phyloP scores from a whole-genome alignment of 116 monocot species.

The Posidonia oceanica region DNA sequence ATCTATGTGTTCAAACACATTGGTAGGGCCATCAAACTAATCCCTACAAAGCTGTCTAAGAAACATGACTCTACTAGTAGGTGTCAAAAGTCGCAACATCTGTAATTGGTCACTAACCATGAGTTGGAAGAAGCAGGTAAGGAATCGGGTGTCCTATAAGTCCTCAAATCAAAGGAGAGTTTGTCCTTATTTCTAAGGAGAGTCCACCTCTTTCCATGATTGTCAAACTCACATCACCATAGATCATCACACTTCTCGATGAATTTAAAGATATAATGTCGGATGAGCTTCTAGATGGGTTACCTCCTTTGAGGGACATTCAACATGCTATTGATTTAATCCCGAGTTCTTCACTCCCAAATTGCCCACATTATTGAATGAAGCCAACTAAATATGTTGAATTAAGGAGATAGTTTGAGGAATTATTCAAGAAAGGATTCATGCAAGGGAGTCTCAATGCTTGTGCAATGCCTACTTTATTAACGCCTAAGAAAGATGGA shows the following conservation, averaged over 20 bases:
- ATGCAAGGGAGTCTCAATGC: not conserved
- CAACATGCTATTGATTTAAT: constrained; percentile 1
- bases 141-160: no score
- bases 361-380: not conserved
- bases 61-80: not conserved
- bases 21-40: not conserved
- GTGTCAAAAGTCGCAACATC: no score
- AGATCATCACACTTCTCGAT: not conserved
- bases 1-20: not conserved
- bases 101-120: no score
- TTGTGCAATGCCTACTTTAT: not conserved
- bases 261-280: not conserved
- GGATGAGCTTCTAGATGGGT: not conserved
- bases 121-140: no score
- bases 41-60: not conserved
- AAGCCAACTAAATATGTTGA: not conserved
- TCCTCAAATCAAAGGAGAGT: not conserved
- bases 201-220: not conserved
- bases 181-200: not conserved
- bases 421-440: not conserved
- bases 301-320: no score
- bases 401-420: no score
- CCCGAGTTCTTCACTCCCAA: not conserved
- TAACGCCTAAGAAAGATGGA: constrained; percentile 6
- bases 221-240: not conserved